A percentile compares a stretch with the other conserved stretches of the same genome.
Conservation (phyloP, 139 green algal species). For the Chlamydomonas sp. region DNA sequence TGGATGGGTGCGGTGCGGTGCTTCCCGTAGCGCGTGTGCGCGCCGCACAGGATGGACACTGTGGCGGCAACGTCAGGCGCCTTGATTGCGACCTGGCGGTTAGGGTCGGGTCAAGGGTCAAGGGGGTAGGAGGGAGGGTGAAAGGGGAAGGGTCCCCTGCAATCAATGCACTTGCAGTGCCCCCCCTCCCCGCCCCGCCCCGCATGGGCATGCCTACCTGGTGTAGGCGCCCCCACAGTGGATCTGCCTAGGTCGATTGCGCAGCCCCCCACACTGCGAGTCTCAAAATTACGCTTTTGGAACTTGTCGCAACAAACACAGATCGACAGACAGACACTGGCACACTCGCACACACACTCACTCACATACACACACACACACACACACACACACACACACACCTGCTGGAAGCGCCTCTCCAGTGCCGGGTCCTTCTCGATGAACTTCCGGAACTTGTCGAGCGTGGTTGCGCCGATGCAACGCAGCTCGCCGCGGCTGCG, state of each 20-base stretch:
- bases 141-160: background rate
- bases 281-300: background rate
- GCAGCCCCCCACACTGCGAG: background rate
- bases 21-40: conserved; percentile 74
- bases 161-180: background rate
- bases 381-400: no score
- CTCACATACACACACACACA: no score
- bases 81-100: conserved; percentile 24
- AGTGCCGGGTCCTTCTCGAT: conserved; percentile 97
- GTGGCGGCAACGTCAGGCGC: conserved; percentile 66
- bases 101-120: no score
- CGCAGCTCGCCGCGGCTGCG: conserved; percentile 86
- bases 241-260: no score
- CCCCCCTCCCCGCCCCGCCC: no score
- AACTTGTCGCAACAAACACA: background rate
- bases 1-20: conserved; percentile 66
- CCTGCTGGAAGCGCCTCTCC: conserved; percentile 83
- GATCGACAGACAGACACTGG: background rate
- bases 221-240: no score
- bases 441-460: conserved; percentile 92
- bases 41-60: conserved; percentile 85
- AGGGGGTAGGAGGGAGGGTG: no score
- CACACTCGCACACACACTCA: no score
- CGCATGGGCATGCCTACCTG: no score
- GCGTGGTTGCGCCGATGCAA: conserved; percentile 90